These are phyloP conservation scores for Aspergillus asperescens DNA, from an alignment of 495 filamentous ascomycete species.

Conservation along the genomic window DNA sequence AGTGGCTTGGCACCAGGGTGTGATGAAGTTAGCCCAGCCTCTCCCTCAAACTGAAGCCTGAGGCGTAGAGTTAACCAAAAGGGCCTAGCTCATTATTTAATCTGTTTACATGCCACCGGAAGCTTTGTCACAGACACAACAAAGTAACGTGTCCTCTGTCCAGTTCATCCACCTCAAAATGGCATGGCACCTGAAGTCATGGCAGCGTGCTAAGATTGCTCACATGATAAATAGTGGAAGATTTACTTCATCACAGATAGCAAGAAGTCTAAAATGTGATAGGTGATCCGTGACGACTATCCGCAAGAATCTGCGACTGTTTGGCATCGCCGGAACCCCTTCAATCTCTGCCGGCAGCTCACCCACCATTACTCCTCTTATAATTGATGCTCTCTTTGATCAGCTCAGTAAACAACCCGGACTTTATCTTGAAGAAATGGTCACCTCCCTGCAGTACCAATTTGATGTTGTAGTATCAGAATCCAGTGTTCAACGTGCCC, in stretches of 20 bases:
- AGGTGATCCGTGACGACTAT: not conserved
- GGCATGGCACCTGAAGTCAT: not conserved
- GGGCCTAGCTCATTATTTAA: no score
- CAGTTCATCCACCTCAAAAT: not conserved
- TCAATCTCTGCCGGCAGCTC: no score
- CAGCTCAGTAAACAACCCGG: not conserved
- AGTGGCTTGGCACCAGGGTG: no score
- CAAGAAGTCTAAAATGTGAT: not conserved
- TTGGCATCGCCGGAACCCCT: no score
- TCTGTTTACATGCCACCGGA: no score
- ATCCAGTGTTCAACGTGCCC: not conserved
- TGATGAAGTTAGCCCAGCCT: no score
- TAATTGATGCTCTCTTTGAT: not conserved
- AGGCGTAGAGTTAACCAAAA: no score
- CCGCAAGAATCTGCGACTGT: not conserved
- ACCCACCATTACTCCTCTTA: not conserved
- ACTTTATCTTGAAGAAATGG: slow-evolving; percentile 6
- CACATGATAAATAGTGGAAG: not conserved
- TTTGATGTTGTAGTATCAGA: not conserved
- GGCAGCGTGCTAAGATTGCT: not conserved
- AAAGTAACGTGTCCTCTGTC: no score
- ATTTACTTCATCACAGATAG: not conserved
- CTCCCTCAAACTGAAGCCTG: no score
- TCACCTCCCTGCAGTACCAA: not conserved
- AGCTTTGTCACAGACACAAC: no score